Evolutionary conservation across 2,329 filamentous ascomycete genomes (phyloP).

Genomic region (Xylariaceae sp.): DNA sequence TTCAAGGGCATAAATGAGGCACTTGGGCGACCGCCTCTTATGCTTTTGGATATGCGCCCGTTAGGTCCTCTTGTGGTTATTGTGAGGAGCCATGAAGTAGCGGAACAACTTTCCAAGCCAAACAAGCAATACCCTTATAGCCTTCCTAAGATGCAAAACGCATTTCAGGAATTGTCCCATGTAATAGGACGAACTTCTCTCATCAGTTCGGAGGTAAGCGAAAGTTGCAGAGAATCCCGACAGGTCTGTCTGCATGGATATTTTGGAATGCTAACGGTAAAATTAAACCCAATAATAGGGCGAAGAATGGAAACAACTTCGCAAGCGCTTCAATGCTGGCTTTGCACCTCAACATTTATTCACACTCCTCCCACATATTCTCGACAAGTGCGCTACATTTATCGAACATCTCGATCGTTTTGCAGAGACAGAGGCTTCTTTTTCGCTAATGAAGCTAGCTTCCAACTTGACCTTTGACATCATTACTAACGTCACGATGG

Average conservation of each 20-base stretch:
- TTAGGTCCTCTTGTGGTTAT: slow-evolving; percentile 30
- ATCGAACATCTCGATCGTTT: slow-evolving; percentile 29
- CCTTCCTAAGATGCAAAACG: too few relatives aligned
- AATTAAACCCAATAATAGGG: too few relatives aligned
- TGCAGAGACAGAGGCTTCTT: slow-evolving; percentile 24
- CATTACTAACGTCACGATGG: slow-evolving; percentile 13
- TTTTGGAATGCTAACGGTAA: too few relatives aligned
- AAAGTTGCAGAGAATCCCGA: too few relatives aligned
- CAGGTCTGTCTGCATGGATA: too few relatives aligned
- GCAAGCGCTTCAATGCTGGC: slow-evolving; percentile 36
- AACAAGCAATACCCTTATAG: slow-evolving; percentile 20
- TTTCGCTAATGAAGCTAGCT: slow-evolving; percentile 27
- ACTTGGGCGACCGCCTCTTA: slow-evolving; percentile 31
- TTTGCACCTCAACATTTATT: slow-evolving; percentile 37
- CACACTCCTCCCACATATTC: slow-evolving; percentile 33
- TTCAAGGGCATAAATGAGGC: slow-evolving; percentile 26
- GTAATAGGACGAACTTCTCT: too few relatives aligned
- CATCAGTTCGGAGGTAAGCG: too few relatives aligned
- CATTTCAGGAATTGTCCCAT: too few relatives aligned
- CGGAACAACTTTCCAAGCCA: slow-evolving; percentile 35
- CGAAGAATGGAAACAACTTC: slow-evolving; percentile 20
- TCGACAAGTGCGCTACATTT: slow-evolving; percentile 34
- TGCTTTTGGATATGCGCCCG: slow-evolving; percentile 34
- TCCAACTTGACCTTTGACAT: slow-evolving; percentile 20
- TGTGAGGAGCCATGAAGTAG: slow-evolving; percentile 32